phyloP scores from a whole-genome alignment of 148 eudicot species.

The Diospyros lotus region DNA sequence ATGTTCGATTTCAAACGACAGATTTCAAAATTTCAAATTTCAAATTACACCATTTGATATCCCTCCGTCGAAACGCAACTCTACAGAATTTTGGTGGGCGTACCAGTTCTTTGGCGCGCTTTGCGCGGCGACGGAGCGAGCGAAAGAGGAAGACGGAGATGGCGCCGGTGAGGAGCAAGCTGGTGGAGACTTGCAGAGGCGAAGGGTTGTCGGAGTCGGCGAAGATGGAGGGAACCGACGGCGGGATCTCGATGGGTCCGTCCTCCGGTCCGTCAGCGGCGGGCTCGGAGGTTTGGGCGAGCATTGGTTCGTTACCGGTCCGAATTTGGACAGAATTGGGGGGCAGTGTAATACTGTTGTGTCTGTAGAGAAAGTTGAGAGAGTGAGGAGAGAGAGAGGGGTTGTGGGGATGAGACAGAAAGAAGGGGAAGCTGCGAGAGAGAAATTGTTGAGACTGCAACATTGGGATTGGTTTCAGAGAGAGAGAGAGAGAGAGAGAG shows the following conservation, averaged over 20 bases:
- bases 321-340: constrained; percentile 27
- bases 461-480: constrained; percentile 25
- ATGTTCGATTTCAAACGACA: no score
- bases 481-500: constrained; percentile 18
- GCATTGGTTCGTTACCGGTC: constrained; percentile 24
- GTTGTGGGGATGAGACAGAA: constrained; percentile 17
- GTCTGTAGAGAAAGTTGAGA: constrained; percentile 16
- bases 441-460: constrained; percentile 36
- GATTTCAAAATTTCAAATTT: no score
- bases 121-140: constrained; percentile 76
- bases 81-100: neutral
- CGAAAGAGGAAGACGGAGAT: constrained; percentile 85
- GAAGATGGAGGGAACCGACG: constrained; percentile 56
- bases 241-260: constrained; percentile 71
- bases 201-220: constrained; percentile 67
- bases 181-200: constrained; percentile 66
- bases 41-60: no score
- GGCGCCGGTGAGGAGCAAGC: constrained; percentile 91
- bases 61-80: no score
- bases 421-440: constrained; percentile 18
- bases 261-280: constrained; percentile 25
- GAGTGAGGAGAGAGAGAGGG: constrained; percentile 13
- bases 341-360: constrained; percentile 16
- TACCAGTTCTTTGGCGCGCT: constrained; percentile 81
- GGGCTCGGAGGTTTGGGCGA: constrained; percentile 31